phyloP scores from a whole-genome alignment of 1,284 basidiomycete genomes.

The Leccinum subrobustum region DNA sequence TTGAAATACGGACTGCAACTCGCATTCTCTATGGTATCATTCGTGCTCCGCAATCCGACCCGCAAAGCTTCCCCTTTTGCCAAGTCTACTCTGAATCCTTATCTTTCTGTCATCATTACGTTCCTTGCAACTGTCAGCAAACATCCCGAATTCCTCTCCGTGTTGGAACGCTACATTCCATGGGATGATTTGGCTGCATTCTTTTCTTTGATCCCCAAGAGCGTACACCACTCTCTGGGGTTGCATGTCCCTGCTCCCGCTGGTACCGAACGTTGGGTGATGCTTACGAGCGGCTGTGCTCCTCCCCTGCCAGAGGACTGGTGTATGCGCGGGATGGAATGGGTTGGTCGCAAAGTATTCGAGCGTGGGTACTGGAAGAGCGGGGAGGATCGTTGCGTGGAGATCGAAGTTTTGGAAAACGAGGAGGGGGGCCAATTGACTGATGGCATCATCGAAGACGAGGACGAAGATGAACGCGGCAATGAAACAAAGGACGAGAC shows the following conservation, averaged over 20 bases:
- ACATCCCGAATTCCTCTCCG: constrained; percentile 55
- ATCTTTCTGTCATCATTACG: constrained; percentile 83
- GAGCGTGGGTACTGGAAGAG: constrained; percentile 90
- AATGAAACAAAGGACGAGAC: constrained; percentile 28
- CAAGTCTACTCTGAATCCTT: constrained; percentile 75
- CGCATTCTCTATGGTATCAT: constrained; percentile 76
- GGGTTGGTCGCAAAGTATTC: constrained; percentile 87
- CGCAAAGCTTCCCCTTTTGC: constrained; percentile 58
- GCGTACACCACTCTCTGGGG: constrained; percentile 49
- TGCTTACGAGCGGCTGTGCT: constrained; percentile 62
- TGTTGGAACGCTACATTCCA: constrained; percentile 78
- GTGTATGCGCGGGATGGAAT: constrained; percentile 93
- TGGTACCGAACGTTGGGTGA: constrained; percentile 47
- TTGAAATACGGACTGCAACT: constrained; percentile 79
- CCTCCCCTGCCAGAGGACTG: constrained; percentile 92
- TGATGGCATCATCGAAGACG: constrained; percentile 82
- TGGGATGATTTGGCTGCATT: constrained; percentile 79
- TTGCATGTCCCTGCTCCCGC: constrained; percentile 27
- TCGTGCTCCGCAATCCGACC: constrained; percentile 66
- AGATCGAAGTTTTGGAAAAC: constrained; percentile 78
- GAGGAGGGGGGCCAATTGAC: constrained; percentile 55
- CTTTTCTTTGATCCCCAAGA: constrained; percentile 61
- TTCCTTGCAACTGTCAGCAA: constrained; percentile 81
- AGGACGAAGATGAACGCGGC: constrained; percentile 51
- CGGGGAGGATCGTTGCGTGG: constrained; percentile 62